These are phyloP conservation scores for Neurospora sp. DNA, from an alignment of 495 filamentous ascomycete species.

Conservation along the genomic window DNA sequence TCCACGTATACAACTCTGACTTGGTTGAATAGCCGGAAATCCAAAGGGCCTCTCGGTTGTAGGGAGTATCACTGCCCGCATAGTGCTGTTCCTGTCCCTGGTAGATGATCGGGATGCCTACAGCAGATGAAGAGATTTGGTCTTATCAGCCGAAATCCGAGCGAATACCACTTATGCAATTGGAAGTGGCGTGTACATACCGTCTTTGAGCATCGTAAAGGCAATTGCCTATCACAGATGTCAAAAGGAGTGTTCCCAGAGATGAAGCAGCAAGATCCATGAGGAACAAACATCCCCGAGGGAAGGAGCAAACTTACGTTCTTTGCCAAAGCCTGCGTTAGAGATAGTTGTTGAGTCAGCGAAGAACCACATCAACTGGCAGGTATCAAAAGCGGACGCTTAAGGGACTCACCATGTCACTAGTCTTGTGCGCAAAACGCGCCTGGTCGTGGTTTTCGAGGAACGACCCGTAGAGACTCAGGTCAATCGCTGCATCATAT, in stretches of 20 bases:
- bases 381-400: not conserved
- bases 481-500: constrained; percentile 39
- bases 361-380: not conserved
- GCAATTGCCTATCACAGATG: constrained; percentile 60
- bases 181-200: not conserved
- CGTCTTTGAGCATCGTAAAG: constrained; percentile 59
- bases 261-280: not conserved
- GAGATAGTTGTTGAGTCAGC: not conserved
- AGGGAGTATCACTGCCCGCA: constrained; percentile 45
- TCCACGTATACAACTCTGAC: constrained; percentile 50
- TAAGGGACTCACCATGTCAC: constrained; percentile 29
- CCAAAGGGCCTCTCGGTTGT: constrained; percentile 71
- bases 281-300: constrained; percentile 9
- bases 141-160: not conserved
- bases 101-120: constrained; percentile 34
- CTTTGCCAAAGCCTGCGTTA: constrained; percentile 11
- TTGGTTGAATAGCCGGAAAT: constrained; percentile 50
- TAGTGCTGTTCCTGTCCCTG: constrained; percentile 66
- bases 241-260: not conserved
- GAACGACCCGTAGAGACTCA: constrained; percentile 61
- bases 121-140: not conserved
- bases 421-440: constrained; percentile 50
- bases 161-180: constrained; percentile 9
- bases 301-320: constrained; percentile 10
- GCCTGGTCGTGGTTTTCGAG: constrained; percentile 71